phyloP scores from a whole-genome alignment of 257 asterid genomes.

The Forsythia viridissima region DNA sequence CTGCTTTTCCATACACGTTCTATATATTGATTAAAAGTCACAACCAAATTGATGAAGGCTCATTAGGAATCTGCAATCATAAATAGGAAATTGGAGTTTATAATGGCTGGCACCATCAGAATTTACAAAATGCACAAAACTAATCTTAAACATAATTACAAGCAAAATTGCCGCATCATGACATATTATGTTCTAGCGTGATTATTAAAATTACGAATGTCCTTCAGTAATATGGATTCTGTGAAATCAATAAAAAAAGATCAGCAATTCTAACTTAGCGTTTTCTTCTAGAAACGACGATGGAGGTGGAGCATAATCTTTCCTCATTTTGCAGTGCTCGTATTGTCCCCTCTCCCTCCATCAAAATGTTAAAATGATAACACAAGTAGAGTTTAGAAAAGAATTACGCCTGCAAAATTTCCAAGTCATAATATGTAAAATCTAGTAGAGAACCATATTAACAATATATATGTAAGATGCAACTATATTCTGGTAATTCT shows the following conservation, averaged over 20 bases:
- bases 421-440: background rate
- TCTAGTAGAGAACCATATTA: conserved; percentile 14
- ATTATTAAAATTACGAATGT: conserved; percentile 12
- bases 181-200: conserved; percentile 38
- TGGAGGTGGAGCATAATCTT: no score
- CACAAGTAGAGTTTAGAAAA: background rate
- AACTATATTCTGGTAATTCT: conserved; percentile 13
- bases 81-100: conserved; percentile 33
- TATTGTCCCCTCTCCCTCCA: background rate
- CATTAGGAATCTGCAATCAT: conserved; percentile 8
- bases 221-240: conserved; percentile 2
- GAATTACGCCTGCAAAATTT: background rate
- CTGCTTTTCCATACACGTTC: background rate
- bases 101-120: conserved; percentile 15
- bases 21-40: conserved; percentile 3
- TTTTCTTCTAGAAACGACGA: background rate
- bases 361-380: conserved; percentile 11
- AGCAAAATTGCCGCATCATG: conserved; percentile 35
- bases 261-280: conserved; percentile 15
- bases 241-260: background rate
- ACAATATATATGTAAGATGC: background rate
- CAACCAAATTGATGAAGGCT: conserved; percentile 11
- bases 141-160: conserved; percentile 38
- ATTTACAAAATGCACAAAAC: conserved; percentile 29
- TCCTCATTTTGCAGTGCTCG: no score